Percentiles rank a stretch among this genome's conserved stretches.
Evolutionary conservation across 495 filamentous ascomycete genomes (phyloP).

Genomic region (Penicillium samsonianum): DNA sequence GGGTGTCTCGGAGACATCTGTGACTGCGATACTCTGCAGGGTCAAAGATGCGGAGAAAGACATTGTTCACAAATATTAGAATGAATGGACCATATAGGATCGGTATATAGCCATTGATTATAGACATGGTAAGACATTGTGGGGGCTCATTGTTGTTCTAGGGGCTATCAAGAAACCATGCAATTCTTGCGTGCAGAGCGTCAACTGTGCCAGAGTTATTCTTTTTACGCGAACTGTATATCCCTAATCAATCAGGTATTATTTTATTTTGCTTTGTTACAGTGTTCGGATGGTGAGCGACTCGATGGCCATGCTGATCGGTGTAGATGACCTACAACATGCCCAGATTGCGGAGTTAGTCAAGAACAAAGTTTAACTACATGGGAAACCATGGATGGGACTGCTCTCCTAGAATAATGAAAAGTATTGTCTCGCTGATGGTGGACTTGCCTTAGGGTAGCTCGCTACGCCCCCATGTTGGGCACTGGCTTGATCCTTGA

Average conservation of each 20-base stretch:
- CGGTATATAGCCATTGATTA: background rate
- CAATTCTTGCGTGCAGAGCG: background rate
- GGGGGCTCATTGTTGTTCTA: background rate
- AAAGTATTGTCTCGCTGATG: background rate
- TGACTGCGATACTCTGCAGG: background rate
- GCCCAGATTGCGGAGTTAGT: too few species aligned
- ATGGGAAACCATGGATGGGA: background rate
- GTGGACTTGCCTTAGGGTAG: slow-evolving; percentile 26
- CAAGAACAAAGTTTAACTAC: background rate
- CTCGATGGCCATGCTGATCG: slow-evolving; percentile 33
- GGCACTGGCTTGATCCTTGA: slow-evolving; percentile 20
- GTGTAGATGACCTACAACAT: slow-evolving; percentile 26
- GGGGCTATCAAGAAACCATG: background rate
- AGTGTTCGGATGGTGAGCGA: slow-evolving; percentile 29
- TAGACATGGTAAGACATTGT: background rate
- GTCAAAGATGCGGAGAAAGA: background rate
- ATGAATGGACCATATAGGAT: background rate
- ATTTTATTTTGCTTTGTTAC: slow-evolving; percentile 19
- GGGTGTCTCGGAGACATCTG: background rate
- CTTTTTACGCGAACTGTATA: background rate
- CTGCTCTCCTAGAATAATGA: background rate
- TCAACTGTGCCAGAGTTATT: background rate
- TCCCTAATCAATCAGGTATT: background rate
- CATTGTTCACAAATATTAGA: background rate
- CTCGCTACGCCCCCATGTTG: slow-evolving; percentile 20